Conservation (phyloP, 306 rosid genomes). For the Canavalia gladiata region DNA sequence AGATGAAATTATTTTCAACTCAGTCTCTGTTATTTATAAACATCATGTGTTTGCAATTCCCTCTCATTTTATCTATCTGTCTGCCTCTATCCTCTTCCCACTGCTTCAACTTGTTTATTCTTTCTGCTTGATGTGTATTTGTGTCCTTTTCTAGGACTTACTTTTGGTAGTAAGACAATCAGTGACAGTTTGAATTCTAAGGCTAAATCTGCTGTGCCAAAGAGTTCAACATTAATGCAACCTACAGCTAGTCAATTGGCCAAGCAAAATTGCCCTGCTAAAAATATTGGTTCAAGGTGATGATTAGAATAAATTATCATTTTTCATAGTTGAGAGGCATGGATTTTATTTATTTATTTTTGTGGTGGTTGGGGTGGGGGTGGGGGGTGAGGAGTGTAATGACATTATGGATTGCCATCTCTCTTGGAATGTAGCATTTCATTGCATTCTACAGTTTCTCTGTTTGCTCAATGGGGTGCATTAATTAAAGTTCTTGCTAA, state of each 20-base stretch:
- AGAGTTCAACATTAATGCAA: constrained; percentile 85
- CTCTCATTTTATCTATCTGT: neutral
- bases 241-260: constrained; percentile 91
- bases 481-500: constrained; percentile 8
- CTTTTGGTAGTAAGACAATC: constrained; percentile 53
- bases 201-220: constrained; percentile 54
- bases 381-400: neutral
- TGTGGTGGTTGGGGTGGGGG: too few relatives aligned
- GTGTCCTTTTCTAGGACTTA: constrained; percentile 59
- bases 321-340: neutral
- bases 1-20: neutral
- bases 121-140: constrained; percentile 42
- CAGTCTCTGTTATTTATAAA: constrained; percentile 7
- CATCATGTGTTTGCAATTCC: constrained; percentile 9
- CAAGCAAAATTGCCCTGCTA: constrained; percentile 64
- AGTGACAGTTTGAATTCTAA: constrained; percentile 51
- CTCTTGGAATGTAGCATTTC: constrained; percentile 35
- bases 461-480: constrained; percentile 6
- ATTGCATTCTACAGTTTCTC: neutral
- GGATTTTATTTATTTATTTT: neutral
- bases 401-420: constrained; percentile 15
- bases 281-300: constrained; percentile 71
- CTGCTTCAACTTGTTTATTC: constrained; percentile 8
- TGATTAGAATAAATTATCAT: constrained; percentile 36
- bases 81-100: constrained; percentile 10